A percentile compares a stretch with the other conserved stretches of the same genome.
Conservation (phyloP, 2,329 filamentous ascomycete genomes). For the Ceratocystis papillata region DNA sequence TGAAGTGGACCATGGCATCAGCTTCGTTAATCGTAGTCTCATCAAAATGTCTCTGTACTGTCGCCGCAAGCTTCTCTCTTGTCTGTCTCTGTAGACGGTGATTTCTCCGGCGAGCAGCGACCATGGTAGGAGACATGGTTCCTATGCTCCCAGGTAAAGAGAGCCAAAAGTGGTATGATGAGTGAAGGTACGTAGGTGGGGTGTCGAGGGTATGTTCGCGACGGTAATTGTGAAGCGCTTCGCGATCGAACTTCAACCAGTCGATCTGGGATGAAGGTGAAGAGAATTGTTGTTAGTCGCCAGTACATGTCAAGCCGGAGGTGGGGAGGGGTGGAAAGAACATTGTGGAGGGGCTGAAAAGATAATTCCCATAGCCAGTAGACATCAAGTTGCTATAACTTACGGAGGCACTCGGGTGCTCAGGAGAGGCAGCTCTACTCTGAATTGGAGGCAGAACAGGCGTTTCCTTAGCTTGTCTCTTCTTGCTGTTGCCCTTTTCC, state of each 20-base stretch:
- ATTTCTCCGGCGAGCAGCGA: constrained; percentile 37
- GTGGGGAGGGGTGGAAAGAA: neutral
- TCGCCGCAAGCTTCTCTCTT: constrained; percentile 60
- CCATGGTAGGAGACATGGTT: constrained; percentile 64
- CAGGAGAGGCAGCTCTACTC: constrained; percentile 20
- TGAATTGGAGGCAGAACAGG: constrained; percentile 20
- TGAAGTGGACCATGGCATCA: constrained; percentile 68
- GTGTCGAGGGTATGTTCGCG: constrained; percentile 61
- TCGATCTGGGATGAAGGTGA: constrained; percentile 38
- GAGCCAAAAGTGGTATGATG: constrained; percentile 51
- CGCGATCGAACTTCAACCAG: constrained; percentile 58
- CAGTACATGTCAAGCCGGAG: neutral
- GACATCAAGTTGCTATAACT: constrained; percentile 10
- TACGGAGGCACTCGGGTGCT: constrained; percentile 22
- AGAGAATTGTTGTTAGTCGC: neutral
- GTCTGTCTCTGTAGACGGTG: constrained; percentile 45
- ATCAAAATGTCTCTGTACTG: constrained; percentile 75
- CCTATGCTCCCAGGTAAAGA: constrained; percentile 55
- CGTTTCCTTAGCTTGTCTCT: constrained; percentile 35
- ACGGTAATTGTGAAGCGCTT: constrained; percentile 63
- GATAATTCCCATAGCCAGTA: neutral
- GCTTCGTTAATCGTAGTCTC: constrained; percentile 67
- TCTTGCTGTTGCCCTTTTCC: constrained; percentile 34
- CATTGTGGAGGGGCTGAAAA: neutral
- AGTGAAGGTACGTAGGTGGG: constrained; percentile 54